Conservation (phyloP, 2,329 filamentous ascomycete genomes). For the Alternaria consortialis region DNA sequence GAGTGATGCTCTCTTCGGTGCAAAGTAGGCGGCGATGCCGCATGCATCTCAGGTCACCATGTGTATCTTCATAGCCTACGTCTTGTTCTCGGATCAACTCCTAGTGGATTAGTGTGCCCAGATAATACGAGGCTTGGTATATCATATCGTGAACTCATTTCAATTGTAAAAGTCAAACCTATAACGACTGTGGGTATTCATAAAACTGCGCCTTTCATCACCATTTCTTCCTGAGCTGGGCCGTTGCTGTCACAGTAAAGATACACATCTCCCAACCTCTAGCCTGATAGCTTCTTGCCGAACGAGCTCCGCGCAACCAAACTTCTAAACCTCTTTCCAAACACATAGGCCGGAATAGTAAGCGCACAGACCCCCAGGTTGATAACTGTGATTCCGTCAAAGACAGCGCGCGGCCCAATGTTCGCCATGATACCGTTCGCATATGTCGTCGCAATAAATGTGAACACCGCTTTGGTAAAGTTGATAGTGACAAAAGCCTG, state of each 20-base stretch:
- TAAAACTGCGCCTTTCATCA: neutral
- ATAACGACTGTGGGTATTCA: neutral
- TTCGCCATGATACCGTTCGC: conserved; percentile 74
- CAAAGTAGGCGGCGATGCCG: fast-evolving
- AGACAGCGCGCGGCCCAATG: conserved; percentile 68
- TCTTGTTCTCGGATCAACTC: neutral
- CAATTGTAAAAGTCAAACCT: neutral
- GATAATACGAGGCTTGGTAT: neutral
- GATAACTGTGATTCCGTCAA: conserved; percentile 77
- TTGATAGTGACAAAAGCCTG: conserved; percentile 56
- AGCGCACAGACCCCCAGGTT: conserved; percentile 76
- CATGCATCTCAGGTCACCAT: neutral
- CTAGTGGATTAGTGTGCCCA: neutral
- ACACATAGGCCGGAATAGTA: conserved; percentile 72
- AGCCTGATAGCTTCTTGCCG: conserved; percentile 28
- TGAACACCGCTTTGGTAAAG: conserved; percentile 52
- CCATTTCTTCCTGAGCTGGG: neutral
- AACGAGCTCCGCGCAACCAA: conserved; percentile 35
- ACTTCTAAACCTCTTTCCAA: conserved; percentile 46
- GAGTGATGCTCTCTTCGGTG: neutral
- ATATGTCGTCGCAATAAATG: conserved; percentile 76
- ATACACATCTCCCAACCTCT: neutral
- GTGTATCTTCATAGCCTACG: neutral
- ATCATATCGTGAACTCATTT: neutral
- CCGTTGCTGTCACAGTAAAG: neutral